Base-by-base conservation (phyloP, 192 early-diverging fungal genomes). In the Coemansia sp. region DNA sequence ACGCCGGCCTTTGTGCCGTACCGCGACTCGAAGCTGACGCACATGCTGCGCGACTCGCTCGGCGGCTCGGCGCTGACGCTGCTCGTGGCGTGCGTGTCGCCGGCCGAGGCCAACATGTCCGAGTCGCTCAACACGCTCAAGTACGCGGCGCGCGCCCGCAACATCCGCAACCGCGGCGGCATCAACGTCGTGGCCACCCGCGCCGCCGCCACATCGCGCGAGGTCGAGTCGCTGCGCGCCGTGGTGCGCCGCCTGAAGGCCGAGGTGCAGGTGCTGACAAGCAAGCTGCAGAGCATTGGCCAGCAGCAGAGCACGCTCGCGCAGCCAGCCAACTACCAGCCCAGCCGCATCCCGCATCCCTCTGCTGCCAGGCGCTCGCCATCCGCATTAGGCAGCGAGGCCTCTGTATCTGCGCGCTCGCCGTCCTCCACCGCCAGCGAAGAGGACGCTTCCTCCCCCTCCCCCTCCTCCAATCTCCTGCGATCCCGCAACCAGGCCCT, bases 111-210 rank as follows among this genome's bases (percentile, higher is more conserved):
- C 45, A 93, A 94, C 63, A 73, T 89, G 38, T 82, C 79, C 8
- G 97, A 99, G 70, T 94, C 93, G 5, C 60, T 99, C 35, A 97
- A 94, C 63, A 99, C 97, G 2, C 81, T 99, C 31, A 88, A 90
- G 63, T 99, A 97, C 60, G 97, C 97, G 5, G 91, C 93, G 45
- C 83, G 97, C 8, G 95, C 94, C 4, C 80, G 97, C 52, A 95
- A 95, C 59, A 99, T 99, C 75, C 86, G 87, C 57, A 99, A 99
- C 75, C 81, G 83, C 41, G 88, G 86, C 22, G 84, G 82, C 29
- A 84, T 95, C 54, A 95, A 77, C 56, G 56, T 60, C 50, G 74
- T 67, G 5, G 18, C 62, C 0, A 42, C 58, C 22, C 84, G 88
- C 50, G 85, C 89, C 46, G 73, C 81, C 54, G 49, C 83, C 35